Evolutionary conservation across 1,284 basidiomycete genomes (phyloP).

Genomic region (Moniliophthora roreri): DNA sequence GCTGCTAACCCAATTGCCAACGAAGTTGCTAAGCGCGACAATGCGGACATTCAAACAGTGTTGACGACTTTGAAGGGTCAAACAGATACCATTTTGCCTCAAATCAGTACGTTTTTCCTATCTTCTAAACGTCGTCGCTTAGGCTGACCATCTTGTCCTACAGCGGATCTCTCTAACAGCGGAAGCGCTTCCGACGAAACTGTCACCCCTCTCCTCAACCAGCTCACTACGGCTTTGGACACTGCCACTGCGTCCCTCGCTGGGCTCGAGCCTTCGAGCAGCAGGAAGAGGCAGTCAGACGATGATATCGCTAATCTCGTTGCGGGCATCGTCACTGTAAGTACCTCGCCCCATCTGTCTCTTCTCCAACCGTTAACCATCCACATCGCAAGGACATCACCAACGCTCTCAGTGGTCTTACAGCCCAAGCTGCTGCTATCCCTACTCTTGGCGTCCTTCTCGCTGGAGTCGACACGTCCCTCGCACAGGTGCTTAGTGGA

Average conservation of each 20-base stretch:
- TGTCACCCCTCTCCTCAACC: slow-evolving; percentile 27
- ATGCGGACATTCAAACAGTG: slow-evolving; percentile 9
- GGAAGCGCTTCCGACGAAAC: slow-evolving; percentile 22
- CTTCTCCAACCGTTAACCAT: not conserved
- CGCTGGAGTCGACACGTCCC: slow-evolving; percentile 25
- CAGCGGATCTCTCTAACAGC: slow-evolving; percentile 21
- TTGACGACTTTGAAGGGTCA: slow-evolving; percentile 12
- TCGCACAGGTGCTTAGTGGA: slow-evolving; percentile 26
- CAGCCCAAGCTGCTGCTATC: slow-evolving; percentile 17
- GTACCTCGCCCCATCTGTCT: slow-evolving; percentile 4
- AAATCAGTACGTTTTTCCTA: slow-evolving; percentile 11
- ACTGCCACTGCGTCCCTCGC: slow-evolving; percentile 22
- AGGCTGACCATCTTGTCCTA: not conserved
- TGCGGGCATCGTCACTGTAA: slow-evolving; percentile 25
- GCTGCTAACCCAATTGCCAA: slow-evolving; percentile 5
- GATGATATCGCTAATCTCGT: slow-evolving; percentile 26
- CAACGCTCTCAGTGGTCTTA: slow-evolving; percentile 21
- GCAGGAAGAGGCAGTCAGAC: slow-evolving; percentile 22
- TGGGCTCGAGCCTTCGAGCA: slow-evolving; percentile 16
- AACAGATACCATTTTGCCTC: slow-evolving; percentile 13
- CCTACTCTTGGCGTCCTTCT: slow-evolving; percentile 24
- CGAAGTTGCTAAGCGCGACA: slow-evolving; percentile 11
- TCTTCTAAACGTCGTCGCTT: not conserved
- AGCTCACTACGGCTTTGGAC: slow-evolving; percentile 25
- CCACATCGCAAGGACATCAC: slow-evolving; percentile 23